Conservation (phyloP, 1,284 basidiomycete genomes). For the Calocybe gambosa region DNA sequence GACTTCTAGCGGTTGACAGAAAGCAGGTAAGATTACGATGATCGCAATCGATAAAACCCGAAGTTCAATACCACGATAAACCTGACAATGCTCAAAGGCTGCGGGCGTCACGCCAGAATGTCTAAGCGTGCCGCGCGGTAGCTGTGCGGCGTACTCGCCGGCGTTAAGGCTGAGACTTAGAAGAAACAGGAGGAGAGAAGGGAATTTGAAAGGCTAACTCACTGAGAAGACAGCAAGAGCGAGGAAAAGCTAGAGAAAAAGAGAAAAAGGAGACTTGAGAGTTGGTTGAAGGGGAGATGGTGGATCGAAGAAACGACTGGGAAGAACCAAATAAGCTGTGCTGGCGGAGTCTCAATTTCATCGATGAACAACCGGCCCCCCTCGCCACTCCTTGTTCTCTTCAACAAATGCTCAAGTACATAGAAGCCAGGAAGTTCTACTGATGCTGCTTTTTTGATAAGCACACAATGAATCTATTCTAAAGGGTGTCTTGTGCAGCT, state of each 20-base stretch:
- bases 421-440: no score
- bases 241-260: slow-evolving; percentile 14
- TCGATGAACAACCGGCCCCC: slow-evolving; percentile 21
- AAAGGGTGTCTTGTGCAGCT: background rate
- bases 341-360: slow-evolving; percentile 33
- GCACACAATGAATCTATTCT: no score
- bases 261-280: slow-evolving; percentile 12
- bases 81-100: background rate
- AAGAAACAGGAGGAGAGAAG: slow-evolving; percentile 5
- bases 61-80: background rate
- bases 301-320: slow-evolving; percentile 21
- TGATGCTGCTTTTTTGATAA: no score
- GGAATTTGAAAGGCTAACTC: slow-evolving; percentile 6
- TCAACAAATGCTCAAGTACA: no score
- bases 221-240: slow-evolving; percentile 17
- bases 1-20: slow-evolving; percentile 21
- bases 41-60: slow-evolving; percentile 9
- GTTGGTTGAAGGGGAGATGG: slow-evolving; percentile 17
- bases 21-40: slow-evolving; percentile 1
- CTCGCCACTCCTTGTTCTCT: background rate
- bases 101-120: slow-evolving; percentile 21
- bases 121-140: slow-evolving; percentile 19
- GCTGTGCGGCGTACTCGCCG: slow-evolving; percentile 16
- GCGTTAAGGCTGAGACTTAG: slow-evolving; percentile 5
- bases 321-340: slow-evolving; percentile 23